phyloP scores from a whole-genome alignment of 352 stramenopile genomes.

The Pythium utonaiense region DNA sequence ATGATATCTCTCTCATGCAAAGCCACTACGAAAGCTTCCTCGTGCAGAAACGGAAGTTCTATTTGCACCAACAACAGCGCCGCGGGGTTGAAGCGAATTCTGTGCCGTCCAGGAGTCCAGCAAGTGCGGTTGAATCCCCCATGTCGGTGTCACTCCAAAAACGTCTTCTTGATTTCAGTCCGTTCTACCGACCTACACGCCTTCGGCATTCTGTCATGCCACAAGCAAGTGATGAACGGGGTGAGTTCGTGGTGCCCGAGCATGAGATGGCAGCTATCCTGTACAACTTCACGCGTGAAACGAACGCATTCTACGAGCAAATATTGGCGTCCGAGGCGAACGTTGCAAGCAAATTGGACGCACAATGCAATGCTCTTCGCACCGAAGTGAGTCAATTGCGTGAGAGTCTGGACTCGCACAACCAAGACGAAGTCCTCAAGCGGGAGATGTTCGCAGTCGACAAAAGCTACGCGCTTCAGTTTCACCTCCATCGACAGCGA shows the following conservation, averaged over 20 bases:
- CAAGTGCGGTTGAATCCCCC: too few relatives aligned
- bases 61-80: constrained; percentile 17
- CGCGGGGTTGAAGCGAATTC: not conserved
- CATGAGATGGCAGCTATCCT: not conserved
- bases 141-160: not conserved
- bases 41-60: constrained; percentile 27
- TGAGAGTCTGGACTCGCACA: not conserved
- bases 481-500: constrained; percentile 16
- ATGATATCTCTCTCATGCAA: constrained; percentile 39
- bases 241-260: not conserved
- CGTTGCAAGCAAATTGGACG: not conserved
- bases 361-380: not conserved
- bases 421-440: constrained; percentile 31
- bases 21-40: constrained; percentile 44
- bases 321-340: not conserved
- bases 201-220: not conserved
- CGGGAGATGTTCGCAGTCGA: constrained; percentile 44
- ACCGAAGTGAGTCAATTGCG: not conserved
- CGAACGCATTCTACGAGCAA: not conserved
- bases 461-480: constrained; percentile 39
- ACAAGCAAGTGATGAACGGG: not conserved
- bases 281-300: not conserved
- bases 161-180: not conserved
- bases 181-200: not conserved
- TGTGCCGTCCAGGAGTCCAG: not conserved